These are phyloP conservation scores for Colletotrichum tropicicola DNA, from an alignment of 2,329 filamentous ascomycete genomes.

Conservation along the genomic window DNA sequence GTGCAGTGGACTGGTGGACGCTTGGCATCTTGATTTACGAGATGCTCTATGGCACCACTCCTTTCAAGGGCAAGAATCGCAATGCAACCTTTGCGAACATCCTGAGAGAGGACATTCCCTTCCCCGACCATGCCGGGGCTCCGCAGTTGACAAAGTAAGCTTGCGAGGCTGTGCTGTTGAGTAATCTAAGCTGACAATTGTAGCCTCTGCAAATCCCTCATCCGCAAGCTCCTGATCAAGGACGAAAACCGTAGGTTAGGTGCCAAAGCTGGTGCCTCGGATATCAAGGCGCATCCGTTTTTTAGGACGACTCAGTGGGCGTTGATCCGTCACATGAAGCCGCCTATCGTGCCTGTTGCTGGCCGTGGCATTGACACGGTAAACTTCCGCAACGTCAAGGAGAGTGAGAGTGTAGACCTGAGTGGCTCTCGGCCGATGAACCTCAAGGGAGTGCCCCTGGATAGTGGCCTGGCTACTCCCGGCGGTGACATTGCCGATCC, in stretches of 20 bases:
- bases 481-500: constrained; percentile 83
- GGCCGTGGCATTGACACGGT: constrained; percentile 91
- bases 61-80: constrained; percentile 99
- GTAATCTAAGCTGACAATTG: constrained; percentile 15
- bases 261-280: constrained; percentile 92
- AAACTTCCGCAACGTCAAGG: constrained; percentile 98
- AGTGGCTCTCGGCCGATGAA: constrained; percentile 63
- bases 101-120: constrained; percentile 91
- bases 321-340: constrained; percentile 95
- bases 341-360: constrained; percentile 93
- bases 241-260: constrained; percentile 94
- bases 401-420: constrained; percentile 93
- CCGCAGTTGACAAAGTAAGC: constrained; percentile 89
- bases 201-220: constrained; percentile 95
- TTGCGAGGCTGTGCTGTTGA: not conserved
- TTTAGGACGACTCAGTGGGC: constrained; percentile 98
- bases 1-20: constrained; percentile 99
- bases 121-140: constrained; percentile 86
- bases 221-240: constrained; percentile 96
- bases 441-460: constrained; percentile 83
- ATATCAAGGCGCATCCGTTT: constrained; percentile 96
- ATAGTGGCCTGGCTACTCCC: constrained; percentile 86
- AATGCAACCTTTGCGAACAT: constrained; percentile 99
- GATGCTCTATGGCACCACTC: constrained; percentile 98
- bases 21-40: constrained; percentile 97